A percentile compares a stretch with the other conserved stretches of the same genome.
Evolutionary conservation across 1,284 basidiomycete species (phyloP).

Genomic region (Mycosarcoma mackinlayi): DNA sequence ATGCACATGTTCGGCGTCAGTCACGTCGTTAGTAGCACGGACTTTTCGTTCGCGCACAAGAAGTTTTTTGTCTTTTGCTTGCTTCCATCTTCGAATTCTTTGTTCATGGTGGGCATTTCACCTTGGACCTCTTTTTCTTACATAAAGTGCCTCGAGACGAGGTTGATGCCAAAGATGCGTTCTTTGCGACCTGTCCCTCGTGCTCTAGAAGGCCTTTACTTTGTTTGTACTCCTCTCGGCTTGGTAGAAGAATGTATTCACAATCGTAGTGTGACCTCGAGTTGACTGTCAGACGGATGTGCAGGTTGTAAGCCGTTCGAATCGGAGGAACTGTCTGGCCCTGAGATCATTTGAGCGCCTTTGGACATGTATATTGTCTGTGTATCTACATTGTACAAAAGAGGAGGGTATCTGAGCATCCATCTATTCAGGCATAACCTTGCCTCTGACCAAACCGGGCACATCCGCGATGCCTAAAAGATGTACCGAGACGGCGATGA

Average conservation of each 20-base stretch:
- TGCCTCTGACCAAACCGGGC: constrained; percentile 28
- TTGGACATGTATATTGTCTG: too few species aligned
- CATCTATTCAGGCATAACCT: constrained; percentile 39
- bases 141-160: constrained; percentile 11
- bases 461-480: constrained; percentile 43
- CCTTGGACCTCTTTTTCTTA: background rate
- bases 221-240: background rate
- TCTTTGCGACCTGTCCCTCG: too few species aligned
- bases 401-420: background rate
- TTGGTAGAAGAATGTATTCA: background rate
- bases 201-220: constrained; percentile 3
- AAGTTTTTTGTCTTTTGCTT: too few species aligned
- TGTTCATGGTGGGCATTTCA: background rate
- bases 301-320: too few species aligned
- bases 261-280: too few species aligned
- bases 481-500: constrained; percentile 37
- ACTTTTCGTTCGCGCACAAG: background rate
- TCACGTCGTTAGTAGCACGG: background rate
- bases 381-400: background rate
- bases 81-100: background rate
- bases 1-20: background rate
- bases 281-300: too few species aligned
- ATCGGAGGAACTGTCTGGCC: too few species aligned
- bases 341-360: too few species aligned
- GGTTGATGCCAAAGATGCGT: background rate